Percentiles rank a stretch among this genome's conserved stretches.
These are phyloP conservation scores for Cordyceps tenuipes DNA, from an alignment of 2,329 filamentous ascomycete genomes.

Conservation along the genomic window DNA sequence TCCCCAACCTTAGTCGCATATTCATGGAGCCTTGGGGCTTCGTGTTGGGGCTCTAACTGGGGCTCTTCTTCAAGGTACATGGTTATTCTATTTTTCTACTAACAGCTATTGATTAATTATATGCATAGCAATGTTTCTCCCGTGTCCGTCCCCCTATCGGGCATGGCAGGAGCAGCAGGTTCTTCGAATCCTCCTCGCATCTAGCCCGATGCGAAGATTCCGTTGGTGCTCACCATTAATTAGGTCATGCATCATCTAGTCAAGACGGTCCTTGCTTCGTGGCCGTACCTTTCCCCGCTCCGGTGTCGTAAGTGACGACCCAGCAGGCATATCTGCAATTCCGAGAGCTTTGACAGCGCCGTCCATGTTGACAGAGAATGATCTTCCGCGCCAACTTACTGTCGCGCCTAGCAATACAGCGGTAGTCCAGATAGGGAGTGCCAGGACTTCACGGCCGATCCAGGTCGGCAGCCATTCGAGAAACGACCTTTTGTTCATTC, in stretches of 20 bases:
- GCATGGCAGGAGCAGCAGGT: not conserved
- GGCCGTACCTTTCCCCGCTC: conserved; percentile 17
- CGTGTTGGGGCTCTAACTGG: too few relatives aligned
- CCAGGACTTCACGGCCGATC: conserved; percentile 74
- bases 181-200: not conserved
- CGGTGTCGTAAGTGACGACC: conserved; percentile 13
- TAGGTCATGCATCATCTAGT: conserved; percentile 12
- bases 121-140: not conserved
- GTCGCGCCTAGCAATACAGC: conserved; percentile 83
- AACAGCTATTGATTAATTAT: not conserved
- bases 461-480: conserved; percentile 71
- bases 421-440: conserved; percentile 83
- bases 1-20: not conserved
- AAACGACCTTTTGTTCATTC: conserved; percentile 47
- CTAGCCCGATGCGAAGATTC: not conserved
- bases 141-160: not conserved
- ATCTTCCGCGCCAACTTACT: conserved; percentile 78
- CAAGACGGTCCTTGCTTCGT: conserved; percentile 20
- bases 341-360: conserved; percentile 59
- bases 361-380: conserved; percentile 74
- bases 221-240: not conserved
- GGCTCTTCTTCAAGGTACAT: not conserved
- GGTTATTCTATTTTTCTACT: not conserved
- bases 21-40: not conserved
- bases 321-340: conserved; percentile 5